phyloP scores from a whole-genome alignment of 2,329 filamentous ascomycete species.

The Cordyceps fumosorosea region DNA sequence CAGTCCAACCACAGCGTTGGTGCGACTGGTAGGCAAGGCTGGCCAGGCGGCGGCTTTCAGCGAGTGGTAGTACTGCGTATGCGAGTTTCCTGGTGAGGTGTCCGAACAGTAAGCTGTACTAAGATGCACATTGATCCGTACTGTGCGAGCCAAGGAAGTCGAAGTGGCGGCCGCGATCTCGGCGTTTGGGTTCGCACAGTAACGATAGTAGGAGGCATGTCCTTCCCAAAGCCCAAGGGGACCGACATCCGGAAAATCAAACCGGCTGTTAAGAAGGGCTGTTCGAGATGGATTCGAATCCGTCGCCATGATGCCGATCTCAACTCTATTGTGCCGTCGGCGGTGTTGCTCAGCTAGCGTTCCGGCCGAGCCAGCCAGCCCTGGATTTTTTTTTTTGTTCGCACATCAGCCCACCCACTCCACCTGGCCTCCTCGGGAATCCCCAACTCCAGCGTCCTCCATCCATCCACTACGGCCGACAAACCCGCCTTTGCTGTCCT shows the following conservation, averaged over 20 bases:
- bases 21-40: background rate
- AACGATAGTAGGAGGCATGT: background rate
- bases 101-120: background rate
- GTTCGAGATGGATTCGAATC: background rate
- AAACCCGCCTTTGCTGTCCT: background rate
- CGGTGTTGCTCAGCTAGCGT: background rate
- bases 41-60: background rate
- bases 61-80: background rate
- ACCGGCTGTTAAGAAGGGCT: too few species aligned
- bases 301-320: background rate
- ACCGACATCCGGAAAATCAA: background rate
- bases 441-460: slow-evolving; percentile 1
- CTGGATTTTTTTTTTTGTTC: slow-evolving; percentile 4
- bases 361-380: slow-evolving; percentile 3
- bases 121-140: background rate
- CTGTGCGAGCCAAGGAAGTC: background rate
- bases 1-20: background rate
- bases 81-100: background rate
- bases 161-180: background rate
- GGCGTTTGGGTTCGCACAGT: background rate
- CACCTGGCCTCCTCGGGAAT: slow-evolving; percentile 9
- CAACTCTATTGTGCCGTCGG: slow-evolving; percentile 2
- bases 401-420: background rate
- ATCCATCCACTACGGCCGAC: background rate
- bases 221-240: background rate